A percentile compares a stretch with the other conserved stretches of the same genome.
These are phyloP conservation scores for Fusarium succisae DNA, from an alignment of 2,329 filamentous ascomycete species.

Conservation along the genomic window DNA sequence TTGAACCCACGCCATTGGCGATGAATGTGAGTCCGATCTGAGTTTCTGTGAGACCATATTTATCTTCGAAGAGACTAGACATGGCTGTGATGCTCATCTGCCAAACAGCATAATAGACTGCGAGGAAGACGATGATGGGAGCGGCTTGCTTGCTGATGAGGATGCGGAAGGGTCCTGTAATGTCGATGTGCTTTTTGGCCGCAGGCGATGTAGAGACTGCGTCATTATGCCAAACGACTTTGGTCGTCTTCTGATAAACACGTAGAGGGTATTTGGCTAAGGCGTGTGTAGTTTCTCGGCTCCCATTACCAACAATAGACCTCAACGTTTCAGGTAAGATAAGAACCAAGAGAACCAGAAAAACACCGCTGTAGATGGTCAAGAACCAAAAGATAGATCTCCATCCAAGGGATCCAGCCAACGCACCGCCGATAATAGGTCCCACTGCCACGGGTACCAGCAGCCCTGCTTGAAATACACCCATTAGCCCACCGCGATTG, in stretches of 20 bases:
- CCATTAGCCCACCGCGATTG: slow-evolving; percentile 45
- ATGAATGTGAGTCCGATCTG: slow-evolving; percentile 63
- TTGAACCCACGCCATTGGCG: slow-evolving; percentile 63
- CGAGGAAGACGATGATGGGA: slow-evolving; percentile 57
- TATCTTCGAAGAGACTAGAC: slow-evolving; percentile 57
- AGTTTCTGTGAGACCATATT: slow-evolving; percentile 55
- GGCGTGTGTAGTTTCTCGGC: slow-evolving; percentile 52
- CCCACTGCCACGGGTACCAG: slow-evolving; percentile 56
- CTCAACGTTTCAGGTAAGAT: slow-evolving; percentile 26
- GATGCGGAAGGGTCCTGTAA: slow-evolving; percentile 58
- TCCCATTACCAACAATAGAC: slow-evolving; percentile 40
- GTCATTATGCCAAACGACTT: slow-evolving; percentile 20
- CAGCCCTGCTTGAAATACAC: slow-evolving; percentile 36
- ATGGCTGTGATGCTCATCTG: slow-evolving; percentile 65
- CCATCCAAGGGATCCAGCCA: slow-evolving; percentile 44
- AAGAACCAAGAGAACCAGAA: neutral
- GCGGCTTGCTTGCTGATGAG: slow-evolving; percentile 55
- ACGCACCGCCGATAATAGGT: slow-evolving; percentile 54
- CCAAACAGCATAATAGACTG: slow-evolving; percentile 63
- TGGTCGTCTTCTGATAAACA: slow-evolving; percentile 47
- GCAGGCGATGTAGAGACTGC: rapidly evolving
- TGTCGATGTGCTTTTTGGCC: slow-evolving; percentile 51
- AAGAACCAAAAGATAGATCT: slow-evolving; percentile 35
- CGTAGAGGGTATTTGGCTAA: slow-evolving; percentile 44
- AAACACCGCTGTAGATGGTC: slow-evolving; percentile 21